Conservation (phyloP, 1,139 yeast genomes). For the Schizosaccharomyces versatilis region DNA sequence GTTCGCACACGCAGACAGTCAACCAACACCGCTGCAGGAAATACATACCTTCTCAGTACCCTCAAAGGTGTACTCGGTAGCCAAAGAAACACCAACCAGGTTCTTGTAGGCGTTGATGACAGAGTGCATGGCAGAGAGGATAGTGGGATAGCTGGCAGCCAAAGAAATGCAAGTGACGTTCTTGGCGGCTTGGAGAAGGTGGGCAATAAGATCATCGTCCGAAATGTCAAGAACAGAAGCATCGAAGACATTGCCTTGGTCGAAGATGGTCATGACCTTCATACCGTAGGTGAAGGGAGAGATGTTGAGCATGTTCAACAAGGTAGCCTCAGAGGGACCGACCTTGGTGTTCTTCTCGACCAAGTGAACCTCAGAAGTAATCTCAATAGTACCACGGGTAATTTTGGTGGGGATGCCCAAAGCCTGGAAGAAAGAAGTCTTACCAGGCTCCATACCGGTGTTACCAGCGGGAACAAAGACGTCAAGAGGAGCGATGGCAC, state of each 20-base stretch:
- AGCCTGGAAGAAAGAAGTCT: constrained; percentile 99
- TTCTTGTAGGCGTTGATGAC: constrained; percentile 98
- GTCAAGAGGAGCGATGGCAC: constrained; percentile 96
- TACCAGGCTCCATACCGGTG: constrained; percentile 99
- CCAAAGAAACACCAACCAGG: constrained; percentile 89
- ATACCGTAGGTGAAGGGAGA: constrained; percentile 99
- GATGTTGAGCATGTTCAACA: constrained; percentile 97
- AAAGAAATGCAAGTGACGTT: constrained; percentile 82
- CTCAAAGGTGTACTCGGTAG: constrained; percentile 96
- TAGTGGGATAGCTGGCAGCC: constrained; percentile 97
- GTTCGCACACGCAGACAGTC: neutral
- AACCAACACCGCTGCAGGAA: neutral
- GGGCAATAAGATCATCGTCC: constrained; percentile 81
- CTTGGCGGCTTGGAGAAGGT: constrained; percentile 82
- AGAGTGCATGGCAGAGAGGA: constrained; percentile 98
- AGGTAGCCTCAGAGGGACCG: constrained; percentile 98
- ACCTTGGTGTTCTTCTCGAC: constrained; percentile 69
- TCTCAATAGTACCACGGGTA: constrained; percentile 99
- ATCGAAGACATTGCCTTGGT: constrained; percentile 96
- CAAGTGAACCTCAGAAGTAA: constrained; percentile 90
- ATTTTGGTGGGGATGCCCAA: constrained; percentile 99
- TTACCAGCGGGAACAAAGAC: constrained; percentile 97
- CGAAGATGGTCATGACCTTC: constrained; percentile 89
- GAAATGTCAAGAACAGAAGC: constrained; percentile 92
- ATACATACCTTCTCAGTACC: constrained; percentile 60